phyloP scores from a whole-genome alignment of 164 flowering plant genomes.

The Stephania yunnanensis region DNA sequence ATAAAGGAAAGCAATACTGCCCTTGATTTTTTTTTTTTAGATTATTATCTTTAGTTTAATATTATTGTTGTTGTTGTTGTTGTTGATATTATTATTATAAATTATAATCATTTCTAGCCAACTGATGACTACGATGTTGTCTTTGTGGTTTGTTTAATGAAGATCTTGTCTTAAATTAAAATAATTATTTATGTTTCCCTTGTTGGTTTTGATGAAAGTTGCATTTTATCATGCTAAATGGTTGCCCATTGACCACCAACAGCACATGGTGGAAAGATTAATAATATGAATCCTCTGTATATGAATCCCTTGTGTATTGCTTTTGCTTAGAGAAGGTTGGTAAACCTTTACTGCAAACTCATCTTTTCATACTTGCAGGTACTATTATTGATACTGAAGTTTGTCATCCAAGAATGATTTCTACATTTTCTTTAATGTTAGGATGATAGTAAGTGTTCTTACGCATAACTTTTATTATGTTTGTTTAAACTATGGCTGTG shows the following conservation, averaged over 20 bases:
- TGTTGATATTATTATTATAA: too few species aligned
- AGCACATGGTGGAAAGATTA: not conserved
- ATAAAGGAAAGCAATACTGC: slow-evolving; percentile 34
- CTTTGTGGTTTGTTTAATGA: not conserved
- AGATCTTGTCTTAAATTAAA: not conserved
- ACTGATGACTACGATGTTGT: not conserved
- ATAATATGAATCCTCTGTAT: too few species aligned
- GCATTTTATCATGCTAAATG: not conserved
- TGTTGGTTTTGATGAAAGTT: not conserved
- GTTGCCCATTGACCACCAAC: not conserved
- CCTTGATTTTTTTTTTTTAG: slow-evolving; percentile 16
- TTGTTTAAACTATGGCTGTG: too few species aligned
- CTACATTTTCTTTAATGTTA: too few species aligned
- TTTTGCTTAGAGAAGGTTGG: too few species aligned
- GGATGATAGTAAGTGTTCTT: too few species aligned
- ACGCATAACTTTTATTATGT: too few species aligned
- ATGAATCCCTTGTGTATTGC: too few species aligned
- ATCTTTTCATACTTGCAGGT: too few species aligned
- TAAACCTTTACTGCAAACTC: too few species aligned
- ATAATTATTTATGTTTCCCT: not conserved
- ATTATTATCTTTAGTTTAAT: not conserved
- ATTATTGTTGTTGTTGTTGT: not conserved
- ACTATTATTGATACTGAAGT: too few species aligned
- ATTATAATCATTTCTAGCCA: not conserved
- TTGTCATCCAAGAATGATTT: too few species aligned